Conservation (phyloP, 1,139 yeast species). For the Yamadazyma songkhlaensis region DNA sequence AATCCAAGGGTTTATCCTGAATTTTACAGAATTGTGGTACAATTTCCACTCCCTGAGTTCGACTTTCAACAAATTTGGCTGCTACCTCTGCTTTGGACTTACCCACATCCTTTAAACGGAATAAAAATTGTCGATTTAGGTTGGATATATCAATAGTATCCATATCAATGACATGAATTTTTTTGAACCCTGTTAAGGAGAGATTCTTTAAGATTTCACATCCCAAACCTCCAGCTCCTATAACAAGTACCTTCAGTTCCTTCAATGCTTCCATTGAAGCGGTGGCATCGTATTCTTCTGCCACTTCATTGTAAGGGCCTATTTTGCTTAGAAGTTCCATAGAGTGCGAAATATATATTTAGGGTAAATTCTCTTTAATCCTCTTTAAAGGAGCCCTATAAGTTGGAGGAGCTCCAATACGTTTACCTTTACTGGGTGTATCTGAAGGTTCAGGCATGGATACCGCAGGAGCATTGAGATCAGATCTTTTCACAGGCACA, state of each 20-base stretch:
- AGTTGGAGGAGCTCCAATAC: constrained; percentile 36
- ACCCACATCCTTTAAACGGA: constrained; percentile 73
- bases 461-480: constrained; percentile 9
- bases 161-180: constrained; percentile 87
- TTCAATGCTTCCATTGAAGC: constrained; percentile 27
- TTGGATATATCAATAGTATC: constrained; percentile 92
- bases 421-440: constrained; percentile 20
- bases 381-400: constrained; percentile 20
- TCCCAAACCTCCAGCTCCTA: constrained; percentile 97
- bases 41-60: constrained; percentile 37
- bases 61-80: constrained; percentile 52
- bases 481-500: constrained; percentile 51
- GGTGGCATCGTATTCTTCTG: constrained; percentile 30
- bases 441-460: constrained; percentile 7
- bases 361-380: constrained; percentile 4
- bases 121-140: constrained; percentile 85
- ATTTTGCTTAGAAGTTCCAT: constrained; percentile 21
- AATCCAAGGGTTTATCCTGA: constrained; percentile 66
- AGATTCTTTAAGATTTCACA: constrained; percentile 88
- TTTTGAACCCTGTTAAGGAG: constrained; percentile 70
- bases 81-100: constrained; percentile 80
- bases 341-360: constrained; percentile 11
- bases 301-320: constrained; percentile 45
- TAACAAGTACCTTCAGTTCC: constrained; percentile 43
- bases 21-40: constrained; percentile 63